phyloP scores from a whole-genome alignment of 2,329 filamentous ascomycete species.

The Pseudogymnoascus sp. region DNA sequence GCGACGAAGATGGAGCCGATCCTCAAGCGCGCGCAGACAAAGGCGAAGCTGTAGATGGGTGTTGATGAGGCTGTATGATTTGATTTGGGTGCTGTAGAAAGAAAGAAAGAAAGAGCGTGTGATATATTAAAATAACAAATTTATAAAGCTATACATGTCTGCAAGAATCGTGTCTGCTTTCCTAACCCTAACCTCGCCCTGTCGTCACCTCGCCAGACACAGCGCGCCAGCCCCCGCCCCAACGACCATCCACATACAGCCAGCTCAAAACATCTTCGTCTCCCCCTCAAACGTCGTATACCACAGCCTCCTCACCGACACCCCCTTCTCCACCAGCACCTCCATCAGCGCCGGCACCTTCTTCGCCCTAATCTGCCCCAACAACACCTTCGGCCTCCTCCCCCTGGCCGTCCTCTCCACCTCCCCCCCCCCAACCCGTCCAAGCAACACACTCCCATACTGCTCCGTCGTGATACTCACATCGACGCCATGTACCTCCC shows the following conservation, averaged over 20 bases:
- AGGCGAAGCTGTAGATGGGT: constrained; percentile 68
- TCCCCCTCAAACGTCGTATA: not conserved
- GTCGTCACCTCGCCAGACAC: no score
- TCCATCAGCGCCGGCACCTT: not conserved
- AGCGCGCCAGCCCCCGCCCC: no score
- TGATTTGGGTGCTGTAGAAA: not conserved
- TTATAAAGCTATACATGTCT: not conserved
- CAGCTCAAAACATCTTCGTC: not conserved
- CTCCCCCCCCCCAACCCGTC: not conserved
- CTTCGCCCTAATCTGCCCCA: not conserved
- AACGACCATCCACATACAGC: no score
- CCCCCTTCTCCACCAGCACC: not conserved
- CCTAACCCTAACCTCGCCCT: no score
- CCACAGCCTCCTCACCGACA: not conserved
- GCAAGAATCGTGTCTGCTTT: not conserved
- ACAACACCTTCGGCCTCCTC: not conserved
- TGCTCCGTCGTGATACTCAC: not conserved
- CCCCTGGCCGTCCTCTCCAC: not conserved
- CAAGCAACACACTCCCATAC: not conserved
- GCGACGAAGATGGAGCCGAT: constrained; percentile 93
- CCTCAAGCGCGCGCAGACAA: constrained; percentile 75
- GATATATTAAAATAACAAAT: not conserved
- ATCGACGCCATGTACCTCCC: not conserved
- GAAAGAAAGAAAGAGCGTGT: not conserved
- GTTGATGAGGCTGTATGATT: not conserved